Base-by-base conservation (phyloP, 2,329 filamentous ascomycete species). In the Pezicula rhizophila region DNA sequence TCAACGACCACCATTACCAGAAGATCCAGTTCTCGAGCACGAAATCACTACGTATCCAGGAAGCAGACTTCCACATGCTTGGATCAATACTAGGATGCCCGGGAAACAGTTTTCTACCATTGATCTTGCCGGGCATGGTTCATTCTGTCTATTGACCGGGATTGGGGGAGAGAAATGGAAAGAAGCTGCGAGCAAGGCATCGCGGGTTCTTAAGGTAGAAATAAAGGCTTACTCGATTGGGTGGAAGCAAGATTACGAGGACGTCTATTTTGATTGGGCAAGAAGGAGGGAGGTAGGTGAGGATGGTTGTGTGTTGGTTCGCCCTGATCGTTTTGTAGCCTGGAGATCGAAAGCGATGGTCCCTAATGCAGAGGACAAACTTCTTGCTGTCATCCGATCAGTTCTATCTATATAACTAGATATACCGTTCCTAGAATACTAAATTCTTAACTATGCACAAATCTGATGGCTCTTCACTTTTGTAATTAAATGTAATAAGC, bases 261-360 rank as follows among this genome's bases (percentile, higher is more conserved):
- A 85, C 58, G 69, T 79, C 0, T 84, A 84, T 60, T 74, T 73
- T 51, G 78, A 82, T 48, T 85, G 81, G 81, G 71, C 68, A 10
- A 64, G 66, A 42, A 64, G 69, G 47, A 68, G 78, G 14, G 77
- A 75, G 40, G 70, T 84, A 1, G 71, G 73, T 17, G 80, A 83
- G 52, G 71, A 75, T 50, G 80, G 81, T 1, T 76, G 71, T 56
- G 70, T 84, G 14, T 67, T 84, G 20, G 72, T 78, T 4, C 64
- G 80, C 10, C 80, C 80, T 1, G 81, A 85, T 65, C 64, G 75
- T 26, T 59, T 58, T 49, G 51, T 60, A 14, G 57, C 55, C n/a
- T 60, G 58, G 58, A 50, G 58, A 33, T 56, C 52, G 12, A 28
- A 28, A 3, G 25, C 14, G 1, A 52, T 53, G 34, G 45, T 55